Base-by-base conservation (phyloP, 2,329 filamentous ascomycete species). In the Neopestalotiopsis clavispora region DNA sequence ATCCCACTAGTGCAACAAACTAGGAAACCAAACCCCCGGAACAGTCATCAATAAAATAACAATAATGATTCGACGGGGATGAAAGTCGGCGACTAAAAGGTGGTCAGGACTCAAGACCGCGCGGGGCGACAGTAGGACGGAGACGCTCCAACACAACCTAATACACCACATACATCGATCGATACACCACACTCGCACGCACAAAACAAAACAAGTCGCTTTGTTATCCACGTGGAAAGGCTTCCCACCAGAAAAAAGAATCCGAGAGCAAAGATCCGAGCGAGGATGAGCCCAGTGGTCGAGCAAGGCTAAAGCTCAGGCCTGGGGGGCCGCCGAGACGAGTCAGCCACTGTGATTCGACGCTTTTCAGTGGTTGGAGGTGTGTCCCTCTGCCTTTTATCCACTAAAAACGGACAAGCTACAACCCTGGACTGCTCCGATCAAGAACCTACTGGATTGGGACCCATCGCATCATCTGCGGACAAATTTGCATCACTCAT, bases 391-490 rank as follows among this genome's bases (percentile, higher is more conserved):
- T 52, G 7, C 23, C 23, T 10, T 30, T 40, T 60, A 60, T 30
- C 65, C 65, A 67, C 65, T 60, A 67, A 59, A 67, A 58, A 20
- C 9, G 30, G 57, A 34, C 64, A 56, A 58, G 45, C 64, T 30
- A 40, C 17, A 28, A 59, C 65, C 30, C 17, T 60, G 56, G 65
- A 32, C n/a, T 38, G 23, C n/a, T 30, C 62, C 40, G 23, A 30
- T 65, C 14, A 30, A 59, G 34, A 30, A 67, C 65, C 65, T 67
- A 67, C 65, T 67, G 65, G 28, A 67, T 67, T 67, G 34, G 65
- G 65, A 67, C 38, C 56, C 56, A 67, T 67, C 65, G 65, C 65
- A 67, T 60, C 65, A 67, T 67, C 17, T 56, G 65, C 52, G 59
- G 28, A 59, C 65, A 52, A 49, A 42, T 60, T 67, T 67, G 65